Conservation (phyloP, 352 stramenopile species). For the Pythium vanterpoolii region DNA sequence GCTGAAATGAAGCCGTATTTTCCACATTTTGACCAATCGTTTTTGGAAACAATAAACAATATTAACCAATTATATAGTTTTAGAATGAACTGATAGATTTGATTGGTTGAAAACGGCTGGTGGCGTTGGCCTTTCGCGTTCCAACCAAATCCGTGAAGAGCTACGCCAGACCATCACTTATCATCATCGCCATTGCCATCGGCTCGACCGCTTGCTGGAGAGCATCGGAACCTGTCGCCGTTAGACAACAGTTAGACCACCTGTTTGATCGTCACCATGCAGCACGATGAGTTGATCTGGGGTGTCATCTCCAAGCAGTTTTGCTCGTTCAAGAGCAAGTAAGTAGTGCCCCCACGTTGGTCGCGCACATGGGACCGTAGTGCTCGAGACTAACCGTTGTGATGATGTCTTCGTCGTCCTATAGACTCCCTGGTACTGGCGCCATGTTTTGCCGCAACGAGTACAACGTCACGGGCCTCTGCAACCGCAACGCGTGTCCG, state of each 20-base stretch:
- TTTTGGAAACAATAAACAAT: background rate
- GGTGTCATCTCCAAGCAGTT: constrained; percentile 98
- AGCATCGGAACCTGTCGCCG: background rate
- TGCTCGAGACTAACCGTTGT: background rate
- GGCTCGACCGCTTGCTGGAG: background rate
- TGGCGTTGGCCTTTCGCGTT: constrained; percentile 27
- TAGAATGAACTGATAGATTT: background rate
- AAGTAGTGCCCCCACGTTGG: background rate
- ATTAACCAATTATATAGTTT: background rate
- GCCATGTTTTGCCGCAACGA: constrained; percentile 97
- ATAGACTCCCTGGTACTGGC: constrained; percentile 65
- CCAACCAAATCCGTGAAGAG: constrained; percentile 31
- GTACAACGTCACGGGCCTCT: constrained; percentile 98
- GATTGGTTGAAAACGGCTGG: constrained; percentile 29
- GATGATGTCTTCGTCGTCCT: background rate
- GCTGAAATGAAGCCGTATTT: too few relatives aligned
- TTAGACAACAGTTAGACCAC: background rate
- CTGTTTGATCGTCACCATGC: constrained; percentile 48
- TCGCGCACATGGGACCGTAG: background rate
- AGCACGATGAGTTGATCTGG: constrained; percentile 99
- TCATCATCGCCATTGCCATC: background rate
- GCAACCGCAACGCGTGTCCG: constrained; percentile 95
- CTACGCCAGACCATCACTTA: background rate
- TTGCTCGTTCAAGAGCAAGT: constrained; percentile 98
- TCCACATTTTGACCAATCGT: constrained; percentile 13